phyloP scores from a whole-genome alignment of 352 stramenopile genomes.

The Pythium sukuiense region DNA sequence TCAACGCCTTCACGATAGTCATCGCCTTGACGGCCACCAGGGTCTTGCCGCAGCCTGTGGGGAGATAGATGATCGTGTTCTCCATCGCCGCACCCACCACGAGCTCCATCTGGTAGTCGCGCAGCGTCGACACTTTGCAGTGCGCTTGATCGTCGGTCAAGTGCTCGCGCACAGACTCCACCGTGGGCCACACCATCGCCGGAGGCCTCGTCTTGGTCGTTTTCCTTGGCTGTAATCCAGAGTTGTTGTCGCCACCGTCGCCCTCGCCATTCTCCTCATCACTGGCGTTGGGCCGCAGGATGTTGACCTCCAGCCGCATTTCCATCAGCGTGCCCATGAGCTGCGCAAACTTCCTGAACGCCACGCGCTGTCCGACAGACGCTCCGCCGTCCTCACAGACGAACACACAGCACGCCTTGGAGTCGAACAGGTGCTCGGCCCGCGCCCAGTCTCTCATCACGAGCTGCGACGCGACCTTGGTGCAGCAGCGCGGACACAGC shows the following conservation, averaged over 20 bases:
- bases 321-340: conserved; percentile 11
- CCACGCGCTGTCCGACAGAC: conserved; percentile 12
- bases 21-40: conserved; percentile 75
- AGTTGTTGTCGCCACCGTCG: not conserved
- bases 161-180: conserved; percentile 24
- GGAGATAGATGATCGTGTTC: conserved; percentile 81
- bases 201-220: not conserved
- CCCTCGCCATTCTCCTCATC: not conserved
- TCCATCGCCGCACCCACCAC: conserved; percentile 65
- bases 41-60: conserved; percentile 77
- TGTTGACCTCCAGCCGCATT: not conserved
- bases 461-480: conserved; percentile 51
- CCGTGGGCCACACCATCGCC: conserved; percentile 30
- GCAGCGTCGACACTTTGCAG: conserved; percentile 42
- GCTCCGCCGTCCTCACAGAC: conserved; percentile 4
- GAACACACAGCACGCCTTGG: conserved; percentile 43
- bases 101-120: conserved; percentile 70
- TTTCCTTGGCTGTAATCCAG: not conserved
- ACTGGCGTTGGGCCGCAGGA: conserved; percentile 6
- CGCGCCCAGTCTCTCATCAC: conserved; percentile 29
- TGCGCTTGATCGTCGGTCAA: conserved; percentile 28
- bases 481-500: conserved; percentile 42
- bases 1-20: conserved; percentile 59
- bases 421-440: conserved; percentile 47
- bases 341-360: conserved; percentile 18